Percentiles rank a stretch among this genome's conserved stretches.
Evolutionary conservation across 2,329 filamentous ascomycete species (phyloP).

Genomic region (Fusarium sp.): DNA sequence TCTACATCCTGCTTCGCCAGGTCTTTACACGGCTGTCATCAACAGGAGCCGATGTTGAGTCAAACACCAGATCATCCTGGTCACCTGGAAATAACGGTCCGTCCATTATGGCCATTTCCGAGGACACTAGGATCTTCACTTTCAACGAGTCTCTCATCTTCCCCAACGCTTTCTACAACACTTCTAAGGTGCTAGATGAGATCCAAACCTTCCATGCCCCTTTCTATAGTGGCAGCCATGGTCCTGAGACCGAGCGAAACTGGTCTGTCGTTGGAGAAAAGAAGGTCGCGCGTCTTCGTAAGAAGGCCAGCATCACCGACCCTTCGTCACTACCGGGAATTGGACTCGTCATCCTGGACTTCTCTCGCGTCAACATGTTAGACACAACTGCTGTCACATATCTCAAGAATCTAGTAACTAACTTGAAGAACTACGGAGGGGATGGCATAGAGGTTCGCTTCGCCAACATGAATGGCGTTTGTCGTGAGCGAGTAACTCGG

Average conservation of each 20-base stretch:
- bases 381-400: constrained; percentile 66
- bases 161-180: constrained; percentile 68
- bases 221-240: constrained; percentile 52
- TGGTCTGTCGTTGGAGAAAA: constrained; percentile 67
- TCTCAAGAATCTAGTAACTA: constrained; percentile 61
- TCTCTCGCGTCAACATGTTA: constrained; percentile 63
- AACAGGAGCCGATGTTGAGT: constrained; percentile 48
- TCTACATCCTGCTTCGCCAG: constrained; percentile 70
- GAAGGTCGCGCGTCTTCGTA: constrained; percentile 60
- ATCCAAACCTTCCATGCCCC: constrained; percentile 60
- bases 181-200: constrained; percentile 62
- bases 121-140: constrained; percentile 67
- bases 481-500: constrained; percentile 55
- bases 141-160: constrained; percentile 71
- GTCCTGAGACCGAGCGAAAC: constrained; percentile 56
- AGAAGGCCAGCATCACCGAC: constrained; percentile 52
- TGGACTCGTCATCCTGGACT: constrained; percentile 64
- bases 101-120: constrained; percentile 51
- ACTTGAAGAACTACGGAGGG: constrained; percentile 64
- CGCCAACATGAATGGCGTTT: constrained; percentile 60
- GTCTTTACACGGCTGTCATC: constrained; percentile 62
- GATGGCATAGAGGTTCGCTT: constrained; percentile 61
- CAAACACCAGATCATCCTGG: constrained; percentile 46
- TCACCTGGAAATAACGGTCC: constrained; percentile 31
- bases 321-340: constrained; percentile 54